Conservation (phyloP, 176 grass and related monocot species). For the Juncus effusus region DNA sequence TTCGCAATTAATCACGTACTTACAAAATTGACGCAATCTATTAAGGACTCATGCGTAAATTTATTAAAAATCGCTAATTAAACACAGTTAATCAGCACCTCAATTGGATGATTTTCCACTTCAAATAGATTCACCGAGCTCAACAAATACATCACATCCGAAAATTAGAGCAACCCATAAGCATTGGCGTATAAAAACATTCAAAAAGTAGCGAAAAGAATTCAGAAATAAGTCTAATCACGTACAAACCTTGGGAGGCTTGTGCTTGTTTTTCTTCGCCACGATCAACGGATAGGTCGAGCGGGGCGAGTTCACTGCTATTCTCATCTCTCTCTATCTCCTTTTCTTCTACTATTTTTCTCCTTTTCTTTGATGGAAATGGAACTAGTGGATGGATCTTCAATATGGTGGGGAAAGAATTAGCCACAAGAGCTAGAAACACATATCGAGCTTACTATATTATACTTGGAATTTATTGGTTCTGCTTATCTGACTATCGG, state of each 20-base stretch:
- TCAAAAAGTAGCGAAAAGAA: not conserved
- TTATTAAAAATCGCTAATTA: no score
- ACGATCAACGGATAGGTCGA: conserved; percentile 9
- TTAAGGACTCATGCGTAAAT: no score
- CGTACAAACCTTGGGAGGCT: conserved; percentile 4
- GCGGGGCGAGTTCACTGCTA: conserved; percentile 9
- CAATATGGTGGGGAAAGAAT: no score
- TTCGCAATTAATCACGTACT: no score
- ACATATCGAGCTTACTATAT: no score
- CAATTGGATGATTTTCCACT: no score
- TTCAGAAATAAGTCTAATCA: not conserved
- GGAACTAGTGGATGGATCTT: no score
- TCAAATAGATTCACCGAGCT: not conserved
- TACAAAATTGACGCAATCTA: no score
- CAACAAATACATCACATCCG: not conserved
- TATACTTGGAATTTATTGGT: no score
- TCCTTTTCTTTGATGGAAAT: not conserved
- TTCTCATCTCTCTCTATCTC: conserved; percentile 24
- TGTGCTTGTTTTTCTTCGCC: conserved; percentile 13
- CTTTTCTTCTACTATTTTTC: not conserved
- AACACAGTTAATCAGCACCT: no score
- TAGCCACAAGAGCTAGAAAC: no score
- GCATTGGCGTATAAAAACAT: not conserved
- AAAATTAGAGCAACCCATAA: not conserved
- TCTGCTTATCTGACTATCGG: no score